Base-by-base conservation (phyloP, 2,329 filamentous ascomycete genomes). In the Zymoseptoria passerinii region DNA sequence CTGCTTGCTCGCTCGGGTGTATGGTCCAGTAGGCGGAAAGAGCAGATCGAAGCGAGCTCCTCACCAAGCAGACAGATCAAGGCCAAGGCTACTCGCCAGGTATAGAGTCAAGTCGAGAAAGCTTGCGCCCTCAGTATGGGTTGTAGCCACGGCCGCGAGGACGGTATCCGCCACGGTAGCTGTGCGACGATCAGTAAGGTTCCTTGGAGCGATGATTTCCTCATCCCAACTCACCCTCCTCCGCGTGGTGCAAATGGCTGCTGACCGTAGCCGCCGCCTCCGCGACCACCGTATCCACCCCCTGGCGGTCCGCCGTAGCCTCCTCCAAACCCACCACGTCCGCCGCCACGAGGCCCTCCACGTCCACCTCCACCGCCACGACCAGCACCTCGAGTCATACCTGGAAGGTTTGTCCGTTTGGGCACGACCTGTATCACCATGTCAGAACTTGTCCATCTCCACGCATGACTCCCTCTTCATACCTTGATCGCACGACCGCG, bases 401-500 rank as follows among this genome's bases (percentile, higher is more conserved):
- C 94, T 1, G 94, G 94, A 55, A 99, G 80, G 73, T 99, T 99
- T 67, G 94, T 99, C 62, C 94, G 88, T 80, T 99, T 99, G 35
- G 94, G 92, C 20, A 87, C 84, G 58, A 90, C 87, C 87, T 90
- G 61, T 44, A 8, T 78, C 78, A 52, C 16, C 50, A 8, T 44
- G 35, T 44, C 35, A 44, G 35, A 16, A 44, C 16, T 16, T 13
- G 6, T 44, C 35, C 35, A 44, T 16, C 4, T 16, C 35, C 35
- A 44, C 35, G 16, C 9, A n/a, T 44, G 13, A 44, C 13, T n/a
- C 13, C 5, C 35, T 13, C 27, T 40, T 55, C 75, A 66, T 72
- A 97, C 94, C 84, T 99, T 99, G 73, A 99, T 84, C 74, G 94
- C 95, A 70, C 94, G 85, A 63, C 90, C 92, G 70, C 94, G 91